Conservation (phyloP, 805 yeast genomes). For the Cyberlindnera lachancei region DNA sequence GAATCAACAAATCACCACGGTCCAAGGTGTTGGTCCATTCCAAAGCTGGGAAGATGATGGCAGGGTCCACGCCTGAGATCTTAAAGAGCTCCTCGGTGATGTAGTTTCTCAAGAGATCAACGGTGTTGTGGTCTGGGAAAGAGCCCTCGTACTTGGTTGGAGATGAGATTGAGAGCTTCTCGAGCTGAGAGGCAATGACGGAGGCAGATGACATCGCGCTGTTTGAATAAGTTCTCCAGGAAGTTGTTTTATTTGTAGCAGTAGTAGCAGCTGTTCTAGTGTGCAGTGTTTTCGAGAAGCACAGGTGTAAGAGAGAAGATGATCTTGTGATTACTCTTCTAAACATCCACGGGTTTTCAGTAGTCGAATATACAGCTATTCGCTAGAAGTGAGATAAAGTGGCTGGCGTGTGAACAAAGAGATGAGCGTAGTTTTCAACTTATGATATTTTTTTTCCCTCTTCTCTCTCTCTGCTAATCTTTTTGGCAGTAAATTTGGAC, state of each 20-base stretch:
- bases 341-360: constrained; percentile 18
- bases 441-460: too few species aligned
- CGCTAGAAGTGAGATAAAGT: too few species aligned
- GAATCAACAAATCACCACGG: constrained; percentile 88
- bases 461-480: too few species aligned
- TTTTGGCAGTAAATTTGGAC: too few species aligned
- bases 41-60: constrained; percentile 71
- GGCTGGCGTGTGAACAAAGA: too few species aligned
- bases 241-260: neutral
- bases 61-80: constrained; percentile 64
- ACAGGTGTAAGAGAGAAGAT: neutral
- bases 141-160: constrained; percentile 52
- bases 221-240: neutral
- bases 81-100: constrained; percentile 71
- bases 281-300: constrained; percentile 1
- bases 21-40: constrained; percentile 83
- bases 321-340: constrained; percentile 7
- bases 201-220: constrained; percentile 20
- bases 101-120: constrained; percentile 85
- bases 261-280: neutral
- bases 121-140: constrained; percentile 69
- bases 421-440: too few species aligned
- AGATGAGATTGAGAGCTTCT: constrained; percentile 27
- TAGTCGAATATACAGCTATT: too few species aligned
- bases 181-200: constrained; percentile 24